These are phyloP conservation scores for Cucumis hystrix DNA, from an alignment of 306 rosid genomes.

Conservation along the genomic window DNA sequence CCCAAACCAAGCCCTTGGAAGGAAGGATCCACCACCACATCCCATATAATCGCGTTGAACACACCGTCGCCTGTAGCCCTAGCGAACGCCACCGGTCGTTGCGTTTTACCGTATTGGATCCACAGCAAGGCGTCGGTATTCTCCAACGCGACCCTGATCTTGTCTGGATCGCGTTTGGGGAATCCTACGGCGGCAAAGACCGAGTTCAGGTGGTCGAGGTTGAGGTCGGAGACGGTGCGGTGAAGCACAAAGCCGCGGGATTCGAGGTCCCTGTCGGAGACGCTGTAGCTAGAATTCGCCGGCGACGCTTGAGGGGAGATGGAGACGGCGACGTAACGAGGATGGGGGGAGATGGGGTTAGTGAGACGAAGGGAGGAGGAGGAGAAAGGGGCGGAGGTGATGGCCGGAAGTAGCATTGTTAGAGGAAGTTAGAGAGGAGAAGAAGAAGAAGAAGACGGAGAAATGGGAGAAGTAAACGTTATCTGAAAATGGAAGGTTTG, in stretches of 20 bases:
- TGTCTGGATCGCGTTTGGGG: constrained; percentile 57
- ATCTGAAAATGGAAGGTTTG: background rate
- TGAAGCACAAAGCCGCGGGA: constrained; percentile 65
- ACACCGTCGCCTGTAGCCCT: constrained; percentile 92
- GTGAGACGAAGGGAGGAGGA: background rate
- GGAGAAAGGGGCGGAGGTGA: constrained; percentile 4
- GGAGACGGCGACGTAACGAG: constrained; percentile 14
- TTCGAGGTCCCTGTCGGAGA: constrained; percentile 45
- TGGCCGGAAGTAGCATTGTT: constrained; percentile 1
- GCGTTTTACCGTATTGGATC: constrained; percentile 51
- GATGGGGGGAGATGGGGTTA: background rate
- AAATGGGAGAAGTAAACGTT: background rate
- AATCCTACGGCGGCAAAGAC: constrained; percentile 87
- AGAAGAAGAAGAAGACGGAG: background rate
- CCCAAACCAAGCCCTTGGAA: constrained; percentile 84
- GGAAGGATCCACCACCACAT: constrained; percentile 87
- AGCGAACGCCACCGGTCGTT: constrained; percentile 67
- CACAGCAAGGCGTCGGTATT: constrained; percentile 61
- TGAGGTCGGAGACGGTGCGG: constrained; percentile 34
- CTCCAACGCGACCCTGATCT: constrained; percentile 55
- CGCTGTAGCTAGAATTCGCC: constrained; percentile 12
- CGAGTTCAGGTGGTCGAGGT: constrained; percentile 58
- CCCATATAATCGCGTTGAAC: constrained; percentile 88
- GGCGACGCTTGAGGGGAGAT: constrained; percentile 19
- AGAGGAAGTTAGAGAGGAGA: background rate